A percentile compares a stretch with the other conserved stretches of the same genome.
phyloP scores from a whole-genome alignment of 2,329 filamentous ascomycete genomes.

The Pseudocercospora musae region DNA sequence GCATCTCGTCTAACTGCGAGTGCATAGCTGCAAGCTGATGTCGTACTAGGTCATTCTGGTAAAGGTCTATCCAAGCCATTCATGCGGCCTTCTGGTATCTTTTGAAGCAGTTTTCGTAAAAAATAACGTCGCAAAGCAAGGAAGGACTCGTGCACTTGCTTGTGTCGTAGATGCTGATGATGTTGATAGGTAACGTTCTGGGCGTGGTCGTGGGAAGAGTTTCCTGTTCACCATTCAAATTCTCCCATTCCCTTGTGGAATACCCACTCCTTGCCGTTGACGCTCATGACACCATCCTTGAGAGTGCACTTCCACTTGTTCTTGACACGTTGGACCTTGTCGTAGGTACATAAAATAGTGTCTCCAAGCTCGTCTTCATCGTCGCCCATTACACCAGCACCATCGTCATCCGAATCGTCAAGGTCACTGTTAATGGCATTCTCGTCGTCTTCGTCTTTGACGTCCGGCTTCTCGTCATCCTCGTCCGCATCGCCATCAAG shows the following conservation, averaged over 20 bases:
- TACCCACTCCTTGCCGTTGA: constrained; percentile 87
- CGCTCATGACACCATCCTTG: constrained; percentile 92
- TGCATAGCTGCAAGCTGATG: neutral
- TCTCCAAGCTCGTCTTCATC: constrained; percentile 84
- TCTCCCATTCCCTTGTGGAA: constrained; percentile 97
- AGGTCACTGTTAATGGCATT: constrained; percentile 98
- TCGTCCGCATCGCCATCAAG: constrained; percentile 58
- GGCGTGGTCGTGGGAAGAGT: neutral
- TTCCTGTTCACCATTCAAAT: constrained; percentile 78
- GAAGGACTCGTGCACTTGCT: neutral
- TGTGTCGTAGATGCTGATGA: neutral
- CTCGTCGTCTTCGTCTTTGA: constrained; percentile 63
- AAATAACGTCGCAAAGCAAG: neutral
- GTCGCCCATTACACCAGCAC: constrained; percentile 36
- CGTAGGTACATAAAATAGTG: constrained; percentile 96
- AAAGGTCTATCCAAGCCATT: constrained; percentile 1
- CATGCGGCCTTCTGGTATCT: neutral
- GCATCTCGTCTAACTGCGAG: neutral
- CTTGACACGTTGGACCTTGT: constrained; percentile 98
- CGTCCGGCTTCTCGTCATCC: constrained; percentile 40
- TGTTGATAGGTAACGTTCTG: neutral
- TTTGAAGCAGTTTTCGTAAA: neutral
- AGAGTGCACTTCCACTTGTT: constrained; percentile 97
- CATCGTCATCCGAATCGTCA: constrained; percentile 86
- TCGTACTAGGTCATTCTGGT: constrained; percentile 1